Conservation (phyloP, 805 yeast species). For the Wickerhamomyces hampshirensis region DNA sequence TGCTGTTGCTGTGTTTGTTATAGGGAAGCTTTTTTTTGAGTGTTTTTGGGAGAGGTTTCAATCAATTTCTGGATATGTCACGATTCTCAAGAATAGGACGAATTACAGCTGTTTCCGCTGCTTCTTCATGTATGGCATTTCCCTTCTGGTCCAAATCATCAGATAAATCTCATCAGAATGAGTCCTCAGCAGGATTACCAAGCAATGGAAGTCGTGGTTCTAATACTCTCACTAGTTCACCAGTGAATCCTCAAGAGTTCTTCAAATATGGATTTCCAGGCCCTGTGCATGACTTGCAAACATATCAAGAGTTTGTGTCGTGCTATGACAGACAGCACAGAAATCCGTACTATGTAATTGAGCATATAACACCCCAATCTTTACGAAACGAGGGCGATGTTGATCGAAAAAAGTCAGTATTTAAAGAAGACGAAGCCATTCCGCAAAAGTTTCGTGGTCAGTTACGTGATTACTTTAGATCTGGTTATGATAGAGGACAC, state of each 20-base stretch:
- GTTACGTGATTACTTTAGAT: conserved; percentile 82
- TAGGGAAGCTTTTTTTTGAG: no score
- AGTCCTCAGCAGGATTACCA: conserved; percentile 8
- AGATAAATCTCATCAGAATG: conserved; percentile 4
- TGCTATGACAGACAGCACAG: conserved; percentile 81
- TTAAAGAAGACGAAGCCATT: conserved; percentile 80
- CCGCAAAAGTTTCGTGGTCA: conserved; percentile 74
- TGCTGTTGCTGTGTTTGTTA: no score
- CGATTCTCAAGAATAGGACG: background rate
- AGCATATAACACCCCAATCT: conserved; percentile 78
- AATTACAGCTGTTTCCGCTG: background rate
- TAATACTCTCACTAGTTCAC: conserved; percentile 27
- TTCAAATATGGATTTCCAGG: conserved; percentile 95
- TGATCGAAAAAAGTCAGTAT: conserved; percentile 76
- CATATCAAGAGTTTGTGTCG: conserved; percentile 71
- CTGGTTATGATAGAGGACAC: conserved; percentile 96
- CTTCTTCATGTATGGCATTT: background rate
- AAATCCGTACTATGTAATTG: conserved; percentile 84
- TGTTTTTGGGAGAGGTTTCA: no score
- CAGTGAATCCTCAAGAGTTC: conserved; percentile 70
- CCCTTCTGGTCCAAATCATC: background rate
- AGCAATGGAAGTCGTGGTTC: conserved; percentile 11
- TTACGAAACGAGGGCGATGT: conserved; percentile 45
- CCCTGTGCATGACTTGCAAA: conserved; percentile 80
- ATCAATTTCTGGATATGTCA: no score